Base-by-base conservation (phyloP, 768 basidiomycete species). In the Xerocomus brunneocitrinus region DNA sequence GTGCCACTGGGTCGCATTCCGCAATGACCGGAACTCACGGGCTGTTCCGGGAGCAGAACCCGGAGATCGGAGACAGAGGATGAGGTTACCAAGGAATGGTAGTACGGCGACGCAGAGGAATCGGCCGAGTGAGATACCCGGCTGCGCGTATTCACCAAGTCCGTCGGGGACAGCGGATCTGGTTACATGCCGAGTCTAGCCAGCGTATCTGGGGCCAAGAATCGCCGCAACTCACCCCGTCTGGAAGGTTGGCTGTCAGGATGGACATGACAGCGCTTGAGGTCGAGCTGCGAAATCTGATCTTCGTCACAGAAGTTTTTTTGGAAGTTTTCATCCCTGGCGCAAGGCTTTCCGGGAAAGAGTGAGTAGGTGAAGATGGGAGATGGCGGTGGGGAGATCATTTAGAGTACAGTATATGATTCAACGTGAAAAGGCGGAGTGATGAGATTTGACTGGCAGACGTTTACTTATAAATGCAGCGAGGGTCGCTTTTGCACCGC, bases 81-180 rank as follows among this genome's bases (percentile, higher is more conserved):
- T 27, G 27, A 54, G 16, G 41, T 10, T 8, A 52, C 31, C n/a
- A 61, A 47, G 25, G 58, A 52, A 32, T 49, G 52, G 24, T 62
- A 8, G 39, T 22, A 10, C 3, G 19, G 49, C 46, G 41, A 49
- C 27, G 39, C 42, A 19, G 51, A 46, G 49, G 19, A 19, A 19
- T 39, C 51, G 36, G 53, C 19, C 46, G 43, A 57, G 2, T 44
- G 57, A 28, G 42, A 45, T 16, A 4, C 24, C 28, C 31, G 54
- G 46, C 13, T 19, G 24, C 48, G 53, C 49, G 44, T 60, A 25
- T 69, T 71, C 48, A 54, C 55, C 30, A 57, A 19, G 47, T 52
- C 52, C n/a, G 59, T 65, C 9, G 39, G 16, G 24, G 69, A 67
- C 41, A 70, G 42, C 27, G 63, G 58, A 65, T 69, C 69, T 70